These are phyloP conservation scores for Fraxinus dipetala DNA, from an alignment of 305 asterid genomes.

Conservation along the genomic window DNA sequence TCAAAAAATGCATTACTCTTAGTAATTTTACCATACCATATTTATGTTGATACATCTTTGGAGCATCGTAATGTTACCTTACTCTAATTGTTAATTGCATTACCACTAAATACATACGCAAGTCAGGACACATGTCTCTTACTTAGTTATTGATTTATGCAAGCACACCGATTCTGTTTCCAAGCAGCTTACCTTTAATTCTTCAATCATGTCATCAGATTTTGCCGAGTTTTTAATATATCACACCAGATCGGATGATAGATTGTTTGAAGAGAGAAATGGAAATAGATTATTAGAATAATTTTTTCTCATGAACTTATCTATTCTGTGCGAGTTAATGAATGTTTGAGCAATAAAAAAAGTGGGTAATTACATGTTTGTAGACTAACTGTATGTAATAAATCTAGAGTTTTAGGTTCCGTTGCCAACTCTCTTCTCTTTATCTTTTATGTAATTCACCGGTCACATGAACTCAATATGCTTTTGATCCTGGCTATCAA, in stretches of 20 bases:
- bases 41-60: not conserved
- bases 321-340: not conserved
- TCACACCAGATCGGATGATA: not conserved
- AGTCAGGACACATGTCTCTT: not conserved
- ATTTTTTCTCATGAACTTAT: not conserved
- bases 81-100: not conserved
- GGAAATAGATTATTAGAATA: not conserved
- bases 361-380: not conserved
- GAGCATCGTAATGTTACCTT: not conserved
- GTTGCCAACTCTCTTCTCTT: not conserved
- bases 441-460: not conserved
- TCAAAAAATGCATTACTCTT: not conserved
- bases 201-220: not conserved
- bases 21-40: not conserved
- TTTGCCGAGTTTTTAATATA: not conserved
- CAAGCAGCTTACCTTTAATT: not conserved
- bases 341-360: not conserved
- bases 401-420: not conserved
- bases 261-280: not conserved
- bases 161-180: not conserved
- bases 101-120: not conserved
- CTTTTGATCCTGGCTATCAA: not conserved
- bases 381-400: not conserved
- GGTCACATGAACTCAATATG: not conserved
- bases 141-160: not conserved